A percentile compares a stretch with the other conserved stretches of the same genome.
These are phyloP conservation scores for Tetrapisispora taiwanensis DNA, from an alignment of 805 yeast genomes.

Conservation along the genomic window DNA sequence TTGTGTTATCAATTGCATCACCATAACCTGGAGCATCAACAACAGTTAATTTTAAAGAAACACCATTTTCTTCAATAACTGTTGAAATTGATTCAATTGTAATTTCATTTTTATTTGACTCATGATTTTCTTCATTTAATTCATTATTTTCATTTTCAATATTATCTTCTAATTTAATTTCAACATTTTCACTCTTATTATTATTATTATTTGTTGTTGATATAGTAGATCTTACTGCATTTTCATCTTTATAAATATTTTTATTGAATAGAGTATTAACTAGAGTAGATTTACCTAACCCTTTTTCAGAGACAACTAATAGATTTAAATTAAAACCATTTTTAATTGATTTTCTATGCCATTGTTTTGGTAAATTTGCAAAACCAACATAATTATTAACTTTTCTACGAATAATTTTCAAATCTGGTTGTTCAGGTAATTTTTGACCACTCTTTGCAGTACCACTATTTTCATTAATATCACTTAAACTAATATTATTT, in stretches of 20 bases:
- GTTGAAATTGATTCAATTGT: conserved; percentile 51
- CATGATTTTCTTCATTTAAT: conserved; percentile 1
- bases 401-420: conserved; percentile 67
- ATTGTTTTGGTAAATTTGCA: conserved; percentile 95
- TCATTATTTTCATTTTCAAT: conserved; percentile 5
- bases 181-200: conserved; percentile 4
- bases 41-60: conserved; percentile 71
- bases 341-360: conserved; percentile 90
- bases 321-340: conserved; percentile 84
- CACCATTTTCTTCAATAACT: conserved; percentile 89
- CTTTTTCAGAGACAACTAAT: conserved; percentile 84
- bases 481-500: background rate
- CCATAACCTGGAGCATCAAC: conserved; percentile 94
- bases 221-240: background rate
- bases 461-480: background rate
- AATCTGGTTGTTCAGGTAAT: conserved; percentile 31
- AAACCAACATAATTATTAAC: conserved; percentile 91
- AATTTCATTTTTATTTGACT: conserved; percentile 28
- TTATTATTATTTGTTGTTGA: conserved; percentile 1
- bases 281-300: conserved; percentile 87
- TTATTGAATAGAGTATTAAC: conserved; percentile 80
- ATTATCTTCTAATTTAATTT: conserved; percentile 6
- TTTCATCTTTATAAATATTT: conserved; percentile 35
- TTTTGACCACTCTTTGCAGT: conserved; percentile 10
- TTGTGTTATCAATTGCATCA: conserved; percentile 69